Percentiles rank a stretch among this genome's conserved stretches.
Evolutionary conservation across 306 rosid species (phyloP).

Genomic region (Corylus americana): DNA sequence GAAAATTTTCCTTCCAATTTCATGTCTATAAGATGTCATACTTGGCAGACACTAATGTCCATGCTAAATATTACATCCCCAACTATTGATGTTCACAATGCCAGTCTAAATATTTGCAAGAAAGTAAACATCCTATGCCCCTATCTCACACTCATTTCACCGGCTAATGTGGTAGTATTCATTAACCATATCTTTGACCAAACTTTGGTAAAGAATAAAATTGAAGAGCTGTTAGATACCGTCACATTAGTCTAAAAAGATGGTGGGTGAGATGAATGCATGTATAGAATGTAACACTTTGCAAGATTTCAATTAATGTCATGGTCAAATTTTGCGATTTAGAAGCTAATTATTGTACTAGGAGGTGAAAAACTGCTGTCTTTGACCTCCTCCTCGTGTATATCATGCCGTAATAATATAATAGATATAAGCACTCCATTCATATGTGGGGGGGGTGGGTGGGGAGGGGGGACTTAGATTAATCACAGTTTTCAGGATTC

Average conservation of each 20-base stretch:
- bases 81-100: not conserved
- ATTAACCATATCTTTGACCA: too few species aligned
- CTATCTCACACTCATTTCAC: too few species aligned
- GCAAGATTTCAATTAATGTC: not conserved
- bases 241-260: too few species aligned
- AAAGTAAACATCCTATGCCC: too few species aligned
- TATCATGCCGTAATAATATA: not conserved
- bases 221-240: too few species aligned
- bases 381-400: constrained; percentile 25
- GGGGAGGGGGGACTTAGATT: not conserved
- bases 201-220: too few species aligned
- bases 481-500: not conserved
- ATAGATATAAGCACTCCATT: not conserved
- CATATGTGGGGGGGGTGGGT: not conserved
- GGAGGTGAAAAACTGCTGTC: constrained; percentile 32
- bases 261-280: too few species aligned
- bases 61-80: not conserved
- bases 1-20: too few species aligned
- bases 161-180: too few species aligned
- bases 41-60: not conserved
- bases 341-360: constrained; percentile 33
- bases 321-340: constrained; percentile 40
- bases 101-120: too few species aligned
- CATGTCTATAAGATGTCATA: too few species aligned
- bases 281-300: too few species aligned